phyloP scores from a whole-genome alignment of 1,284 basidiomycete species.

The Microbotryum saponariae region DNA sequence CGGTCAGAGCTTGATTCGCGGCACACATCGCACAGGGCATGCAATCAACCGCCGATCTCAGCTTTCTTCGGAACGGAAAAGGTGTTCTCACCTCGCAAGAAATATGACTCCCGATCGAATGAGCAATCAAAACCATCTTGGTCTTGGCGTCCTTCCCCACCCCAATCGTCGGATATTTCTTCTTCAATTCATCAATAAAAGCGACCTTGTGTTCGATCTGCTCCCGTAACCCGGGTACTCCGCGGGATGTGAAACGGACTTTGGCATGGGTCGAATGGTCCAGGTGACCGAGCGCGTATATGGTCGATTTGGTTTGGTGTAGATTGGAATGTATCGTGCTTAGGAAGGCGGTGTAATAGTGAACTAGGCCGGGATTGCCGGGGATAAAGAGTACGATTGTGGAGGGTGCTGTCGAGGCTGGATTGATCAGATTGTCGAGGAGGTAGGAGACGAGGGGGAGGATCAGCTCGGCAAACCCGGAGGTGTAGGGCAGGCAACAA shows the following conservation, averaged over 20 bases:
- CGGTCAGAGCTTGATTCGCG: background rate
- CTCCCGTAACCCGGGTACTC: constrained; percentile 17
- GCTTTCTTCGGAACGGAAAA: no score
- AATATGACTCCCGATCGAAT: constrained; percentile 28
- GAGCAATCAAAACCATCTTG: constrained; percentile 25
- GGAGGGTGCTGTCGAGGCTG: background rate
- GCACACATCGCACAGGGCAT: no score
- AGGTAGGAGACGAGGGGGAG: background rate
- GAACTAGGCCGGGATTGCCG: constrained; percentile 28
- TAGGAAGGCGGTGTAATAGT: constrained; percentile 24
- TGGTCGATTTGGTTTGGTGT: constrained; percentile 1
- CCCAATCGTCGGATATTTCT: background rate
- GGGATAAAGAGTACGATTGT: constrained; percentile 21
- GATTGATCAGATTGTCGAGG: background rate
- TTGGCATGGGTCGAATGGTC: constrained; percentile 13
- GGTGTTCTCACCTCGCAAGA: constrained; percentile 15
- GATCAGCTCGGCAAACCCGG: background rate
- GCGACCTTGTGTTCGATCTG: constrained; percentile 30
- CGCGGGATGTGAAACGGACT: background rate
- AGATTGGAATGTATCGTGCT: background rate
- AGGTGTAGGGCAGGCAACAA: background rate
- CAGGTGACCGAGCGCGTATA: constrained; percentile 26
- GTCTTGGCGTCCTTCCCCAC: background rate
- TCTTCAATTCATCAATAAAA: constrained; percentile 19
- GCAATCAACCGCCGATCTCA: no score